Conservation (phyloP, 75 land plant species). For the Gnetum montanum region DNA sequence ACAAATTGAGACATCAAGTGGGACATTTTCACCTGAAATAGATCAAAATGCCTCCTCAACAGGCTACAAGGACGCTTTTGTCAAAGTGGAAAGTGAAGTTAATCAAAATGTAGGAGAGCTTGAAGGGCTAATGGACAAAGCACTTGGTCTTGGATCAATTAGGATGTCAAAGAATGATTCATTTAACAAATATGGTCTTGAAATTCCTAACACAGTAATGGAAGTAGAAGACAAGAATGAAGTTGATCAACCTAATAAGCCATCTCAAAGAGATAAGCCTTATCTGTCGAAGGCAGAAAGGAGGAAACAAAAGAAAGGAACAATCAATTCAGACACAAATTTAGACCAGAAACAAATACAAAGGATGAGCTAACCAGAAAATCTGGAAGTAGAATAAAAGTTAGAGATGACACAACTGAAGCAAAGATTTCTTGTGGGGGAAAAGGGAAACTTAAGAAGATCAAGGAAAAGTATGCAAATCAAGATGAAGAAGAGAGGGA, state of each 20-base stretch:
- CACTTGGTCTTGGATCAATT: constrained; percentile 62
- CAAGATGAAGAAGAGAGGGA: constrained; percentile 91
- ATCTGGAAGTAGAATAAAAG: too few relatives aligned
- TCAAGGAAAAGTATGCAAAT: constrained; percentile 57
- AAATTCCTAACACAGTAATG: constrained; percentile 14
- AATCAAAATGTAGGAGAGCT: constrained; percentile 16
- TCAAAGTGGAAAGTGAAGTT: constrained; percentile 1
- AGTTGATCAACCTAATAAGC: constrained; percentile 14
- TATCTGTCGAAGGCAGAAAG: constrained; percentile 93
- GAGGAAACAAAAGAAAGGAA: constrained; percentile 83
- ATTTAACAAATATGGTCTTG: constrained; percentile 23
- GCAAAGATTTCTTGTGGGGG: constrained; percentile 68
- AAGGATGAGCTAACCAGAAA: too few relatives aligned
- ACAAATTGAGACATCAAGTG: too few relatives aligned
- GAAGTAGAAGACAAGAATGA: constrained; percentile 18
- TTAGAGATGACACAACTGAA: constrained; percentile 16
- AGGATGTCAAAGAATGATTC: constrained; percentile 10
- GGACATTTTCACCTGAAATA: too few relatives aligned
- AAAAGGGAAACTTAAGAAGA: constrained; percentile 63
- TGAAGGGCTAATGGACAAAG: constrained; percentile 73
- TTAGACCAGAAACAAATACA: constrained; percentile 5
- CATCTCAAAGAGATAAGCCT: constrained; percentile 58
- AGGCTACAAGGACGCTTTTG: not conserved
- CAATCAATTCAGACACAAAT: constrained; percentile 11
- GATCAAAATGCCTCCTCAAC: not conserved